A percentile compares a stretch with the other conserved stretches of the same genome.
phyloP scores from a whole-genome alignment of 805 yeast genomes.

The Cyberlindnera nakhonratchasimensis region DNA sequence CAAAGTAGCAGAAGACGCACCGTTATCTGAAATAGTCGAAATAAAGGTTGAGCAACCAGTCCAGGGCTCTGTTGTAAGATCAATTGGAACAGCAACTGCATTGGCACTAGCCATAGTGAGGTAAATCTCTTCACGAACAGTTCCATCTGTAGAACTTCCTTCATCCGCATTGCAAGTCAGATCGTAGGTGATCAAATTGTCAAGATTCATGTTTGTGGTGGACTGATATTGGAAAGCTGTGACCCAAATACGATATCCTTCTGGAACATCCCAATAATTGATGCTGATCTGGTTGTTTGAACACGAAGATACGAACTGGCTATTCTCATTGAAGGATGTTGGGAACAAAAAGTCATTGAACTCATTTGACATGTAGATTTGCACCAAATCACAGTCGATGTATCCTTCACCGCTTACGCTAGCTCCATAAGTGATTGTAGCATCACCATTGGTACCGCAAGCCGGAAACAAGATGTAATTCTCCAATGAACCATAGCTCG shows the following conservation, averaged over 20 bases:
- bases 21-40: slow-evolving; percentile 14
- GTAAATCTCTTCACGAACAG: slow-evolving; percentile 1
- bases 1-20: slow-evolving; percentile 20
- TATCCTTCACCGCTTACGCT: slow-evolving; percentile 17
- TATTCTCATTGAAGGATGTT: slow-evolving; percentile 11
- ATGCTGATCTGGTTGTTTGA: slow-evolving; percentile 23
- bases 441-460: slow-evolving; percentile 28
- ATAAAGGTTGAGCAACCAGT: slow-evolving; percentile 20
- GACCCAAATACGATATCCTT: slow-evolving; percentile 29
- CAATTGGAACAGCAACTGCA: slow-evolving; percentile 23
- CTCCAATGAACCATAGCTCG: slow-evolving; percentile 32
- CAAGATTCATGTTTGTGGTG: slow-evolving; percentile 2
- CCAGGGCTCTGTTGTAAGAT: slow-evolving; percentile 17
- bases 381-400: slow-evolving; percentile 22
- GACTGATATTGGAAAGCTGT: slow-evolving; percentile 31
- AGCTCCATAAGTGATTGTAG: slow-evolving; percentile 25
- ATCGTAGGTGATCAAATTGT: slow-evolving; percentile 15
- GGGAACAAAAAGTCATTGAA: slow-evolving; percentile 37
- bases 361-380: slow-evolving; percentile 24
- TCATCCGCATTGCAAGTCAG: slow-evolving; percentile 13
- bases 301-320: slow-evolving; percentile 24
- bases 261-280: slow-evolving; percentile 20
- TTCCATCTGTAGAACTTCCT: background rate
- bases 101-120: slow-evolving; percentile 20
- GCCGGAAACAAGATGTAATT: slow-evolving; percentile 32